Evolutionary conservation across 768 basidiomycete genomes (phyloP).

Genomic region (Lactifluus rugatus): DNA sequence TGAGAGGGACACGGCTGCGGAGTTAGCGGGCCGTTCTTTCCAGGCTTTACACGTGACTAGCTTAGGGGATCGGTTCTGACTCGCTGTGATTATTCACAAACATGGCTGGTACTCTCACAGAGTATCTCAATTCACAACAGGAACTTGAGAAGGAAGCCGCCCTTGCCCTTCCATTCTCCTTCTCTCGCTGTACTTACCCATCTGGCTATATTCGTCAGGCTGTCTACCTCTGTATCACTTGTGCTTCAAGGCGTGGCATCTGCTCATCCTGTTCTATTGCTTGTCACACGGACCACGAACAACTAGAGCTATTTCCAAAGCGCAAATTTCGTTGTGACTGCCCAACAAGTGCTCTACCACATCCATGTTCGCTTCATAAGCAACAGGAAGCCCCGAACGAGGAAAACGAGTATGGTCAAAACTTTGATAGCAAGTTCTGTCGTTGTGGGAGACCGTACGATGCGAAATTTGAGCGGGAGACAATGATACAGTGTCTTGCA

Average conservation of each 20-base stretch:
- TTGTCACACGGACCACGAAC: constrained; percentile 81
- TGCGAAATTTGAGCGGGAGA: constrained; percentile 61
- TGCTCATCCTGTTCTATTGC: constrained; percentile 81
- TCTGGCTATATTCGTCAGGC: constrained; percentile 50
- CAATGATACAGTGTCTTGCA: constrained; percentile 81
- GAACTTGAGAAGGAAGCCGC: constrained; percentile 32
- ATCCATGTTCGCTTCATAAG: constrained; percentile 55
- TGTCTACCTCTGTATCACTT: constrained; percentile 73
- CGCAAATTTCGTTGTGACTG: constrained; percentile 79
- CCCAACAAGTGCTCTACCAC: constrained; percentile 53
- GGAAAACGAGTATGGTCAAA: constrained; percentile 60
- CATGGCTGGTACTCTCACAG: constrained; percentile 22
- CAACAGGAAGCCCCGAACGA: constrained; percentile 44
- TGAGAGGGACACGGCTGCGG: constrained; percentile 1
- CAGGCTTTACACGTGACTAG: too few relatives aligned
- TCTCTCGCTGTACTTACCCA: constrained; percentile 34
- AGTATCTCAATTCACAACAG: constrained; percentile 26
- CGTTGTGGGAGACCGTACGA: constrained; percentile 67
- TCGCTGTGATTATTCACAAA: background rate
- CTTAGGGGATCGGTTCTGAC: too few relatives aligned
- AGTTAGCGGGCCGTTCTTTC: background rate
- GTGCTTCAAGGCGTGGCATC: constrained; percentile 55
- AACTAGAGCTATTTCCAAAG: constrained; percentile 82
- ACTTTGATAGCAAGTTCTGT: constrained; percentile 65
- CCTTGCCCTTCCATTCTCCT: constrained; percentile 34